These are phyloP conservation scores for Auxenochlorella protothecoides DNA, from an alignment of 139 green algal species.

Conservation along the genomic window DNA sequence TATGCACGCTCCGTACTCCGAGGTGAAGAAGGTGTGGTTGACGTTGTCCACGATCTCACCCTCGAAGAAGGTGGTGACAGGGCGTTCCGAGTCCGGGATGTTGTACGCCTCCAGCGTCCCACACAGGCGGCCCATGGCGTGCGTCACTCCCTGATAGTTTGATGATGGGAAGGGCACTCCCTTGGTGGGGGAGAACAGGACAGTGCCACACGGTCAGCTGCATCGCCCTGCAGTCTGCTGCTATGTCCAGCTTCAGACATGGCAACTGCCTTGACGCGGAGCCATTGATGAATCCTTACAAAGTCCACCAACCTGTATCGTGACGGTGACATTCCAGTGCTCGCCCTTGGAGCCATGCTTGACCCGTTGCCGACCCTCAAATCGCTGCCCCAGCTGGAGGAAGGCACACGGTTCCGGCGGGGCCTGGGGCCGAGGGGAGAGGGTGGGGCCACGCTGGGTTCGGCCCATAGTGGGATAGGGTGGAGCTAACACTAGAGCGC, in stretches of 20 bases:
- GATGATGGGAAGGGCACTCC: no score
- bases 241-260: no score
- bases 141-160: no score
- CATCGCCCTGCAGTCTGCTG: no score
- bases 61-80: constrained; percentile 60
- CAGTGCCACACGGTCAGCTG: background rate
- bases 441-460: background rate
- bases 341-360: constrained; percentile 13
- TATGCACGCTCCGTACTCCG: constrained; percentile 42
- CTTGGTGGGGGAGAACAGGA: no score
- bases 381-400: constrained; percentile 26
- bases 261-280: no score
- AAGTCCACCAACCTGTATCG: background rate
- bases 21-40: constrained; percentile 59
- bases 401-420: constrained; percentile 25
- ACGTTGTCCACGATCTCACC: constrained; percentile 70
- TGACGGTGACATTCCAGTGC: constrained; percentile 7
- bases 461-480: background rate
- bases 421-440: background rate
- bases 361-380: constrained; percentile 30
- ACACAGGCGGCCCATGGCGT: constrained; percentile 25
- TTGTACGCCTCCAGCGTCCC: constrained; percentile 51
- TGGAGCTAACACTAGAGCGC: no score
- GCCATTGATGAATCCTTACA: no score
- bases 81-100: constrained; percentile 21